Base-by-base conservation (phyloP, 1,284 basidiomycete genomes). In the Amylostereum chailletii region DNA sequence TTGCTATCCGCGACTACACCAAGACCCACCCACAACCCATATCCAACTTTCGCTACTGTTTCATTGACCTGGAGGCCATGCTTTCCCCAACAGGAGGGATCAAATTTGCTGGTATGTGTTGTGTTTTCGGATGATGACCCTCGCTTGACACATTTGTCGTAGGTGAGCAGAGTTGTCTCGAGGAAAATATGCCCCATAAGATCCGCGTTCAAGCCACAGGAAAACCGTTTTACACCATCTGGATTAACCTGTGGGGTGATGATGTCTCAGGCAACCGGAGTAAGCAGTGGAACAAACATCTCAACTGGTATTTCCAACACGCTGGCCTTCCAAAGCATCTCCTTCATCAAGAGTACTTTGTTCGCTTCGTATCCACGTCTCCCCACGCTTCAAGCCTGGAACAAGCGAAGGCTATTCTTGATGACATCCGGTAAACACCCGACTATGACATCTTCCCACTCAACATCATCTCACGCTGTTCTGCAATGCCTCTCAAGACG, bases 201-300 rank as follows among this genome's bases (percentile, higher is more conserved):
- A n/a, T n/a, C 4, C 51, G 51, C 4, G 34, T n/a, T 4, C 10
- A 36, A 4, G 47, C 53, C 26, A 27, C 50, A 11, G 48, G 44
- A 7, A 9, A 37, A 11, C 33, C 34, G 5, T 11, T 45, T 19
- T 53, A 33, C 26, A 48, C 34, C 3, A 19, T 36, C 36, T 37
- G 26, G 4, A 42, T 45, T 7, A 42, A 8, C 4, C n/a, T 49
- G 1, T 61, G 56, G 55, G 47, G 38, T 10, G 61, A 62, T 42
- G 60, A 62, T 51, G 61, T 62, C 3, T 60, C 58, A 3, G 61
- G 56, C 11, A 61, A 61, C 46, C 27, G 29, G 5, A 55, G 47
- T 36, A 62, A 62, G 46, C 53, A 55, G 32, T 60, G 52, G 34
- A 60, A 62, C 39, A 48, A 49, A 11, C 58, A 62, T 44, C 53